Percentiles rank a stretch among this genome's conserved stretches.
phyloP scores from a whole-genome alignment of 192 early-diverging fungal genomes.

The Mortierella claussenii region DNA sequence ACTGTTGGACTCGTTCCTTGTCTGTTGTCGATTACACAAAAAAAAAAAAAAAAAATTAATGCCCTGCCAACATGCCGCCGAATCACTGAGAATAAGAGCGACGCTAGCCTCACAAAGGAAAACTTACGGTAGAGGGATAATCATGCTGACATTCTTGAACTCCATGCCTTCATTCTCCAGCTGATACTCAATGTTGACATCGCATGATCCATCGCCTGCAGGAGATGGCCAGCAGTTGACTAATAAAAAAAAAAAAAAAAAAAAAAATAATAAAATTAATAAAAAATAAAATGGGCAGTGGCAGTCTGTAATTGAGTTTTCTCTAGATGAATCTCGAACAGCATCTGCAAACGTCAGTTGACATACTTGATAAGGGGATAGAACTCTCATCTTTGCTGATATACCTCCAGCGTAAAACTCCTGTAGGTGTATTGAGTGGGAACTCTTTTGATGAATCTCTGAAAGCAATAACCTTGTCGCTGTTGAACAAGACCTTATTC shows the following conservation, averaged over 20 bases:
- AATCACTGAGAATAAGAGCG: neutral
- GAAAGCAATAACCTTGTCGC: conserved; percentile 76
- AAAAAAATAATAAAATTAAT: neutral
- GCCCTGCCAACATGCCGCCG: too few species aligned
- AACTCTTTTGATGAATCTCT: conserved; percentile 86
- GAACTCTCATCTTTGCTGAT: conserved; percentile 83
- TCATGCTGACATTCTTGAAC: conserved; percentile 86
- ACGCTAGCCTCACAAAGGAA: neutral
- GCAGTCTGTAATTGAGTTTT: neutral
- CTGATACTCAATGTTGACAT: conserved; percentile 98
- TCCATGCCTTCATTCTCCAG: conserved; percentile 78
- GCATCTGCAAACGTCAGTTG: too few species aligned
- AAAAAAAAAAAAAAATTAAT: too few species aligned
- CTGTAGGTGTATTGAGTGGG: conserved; percentile 86
- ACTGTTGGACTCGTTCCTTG: conserved; percentile 76
- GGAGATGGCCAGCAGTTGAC: conserved; percentile 99
- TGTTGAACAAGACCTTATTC: conserved; percentile 90
- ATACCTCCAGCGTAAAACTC: conserved; percentile 91
- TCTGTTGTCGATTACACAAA: conserved; percentile 44
- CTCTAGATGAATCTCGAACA: neutral
- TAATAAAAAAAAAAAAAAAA: conserved; percentile 23
- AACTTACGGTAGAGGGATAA: conserved; percentile 87
- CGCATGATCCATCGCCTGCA: conserved; percentile 83
- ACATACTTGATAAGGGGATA: conserved; percentile 84
- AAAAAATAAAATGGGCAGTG: neutral